Base-by-base conservation (phyloP, 768 basidiomycete species). In the Collybiopsis confluens region DNA sequence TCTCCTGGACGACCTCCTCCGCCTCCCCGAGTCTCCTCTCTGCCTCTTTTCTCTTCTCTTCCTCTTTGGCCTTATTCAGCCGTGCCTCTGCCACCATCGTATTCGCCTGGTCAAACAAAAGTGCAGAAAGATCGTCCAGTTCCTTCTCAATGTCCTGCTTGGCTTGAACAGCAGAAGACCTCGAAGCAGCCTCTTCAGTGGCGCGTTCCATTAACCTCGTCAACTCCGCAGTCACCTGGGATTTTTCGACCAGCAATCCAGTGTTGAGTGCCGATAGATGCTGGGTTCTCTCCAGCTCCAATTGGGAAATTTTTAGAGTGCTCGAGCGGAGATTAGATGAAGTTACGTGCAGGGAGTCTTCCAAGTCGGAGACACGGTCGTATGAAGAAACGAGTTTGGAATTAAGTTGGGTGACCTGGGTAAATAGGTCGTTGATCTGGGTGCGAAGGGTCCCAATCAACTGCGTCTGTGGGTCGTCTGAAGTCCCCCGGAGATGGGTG, bases 31-130 rank as follows among this genome's bases (percentile, higher is more conserved):
- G 67, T 8, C 90, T 87, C 21, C 76, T 73, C 67, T 96, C 90
- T 10, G 91, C 85, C 28, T 85, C 83, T 55, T 81, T 80, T 1
- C 87, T 83, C 62, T 90, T 89, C 38, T 85, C 77, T 63, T 93
- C 79, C 74, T 89, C 86, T 57, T 75, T 64, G 33, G 74, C 69
- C 56, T 66, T 73, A 3, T 87, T 85, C 56, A 85, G 78, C 15
- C 94, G 81, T 20, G 95, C 96, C 65, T 92, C 89, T 0, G 91
- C 92, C n/a, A 98, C 96, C 97, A 99, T 99, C 5, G 80, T 86
- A 66, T 99, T 98, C 5, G 96, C 96, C 70, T 97, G 88, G 48
- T 82, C 80, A 63, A 99, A 99, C 16, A 99, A 74, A 45, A 73
- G 81, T 15, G 93, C 92, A 57, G 93, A 93, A 56, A 99, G 84